Evolutionary conservation across 768 basidiomycete species (phyloP).

Genomic region (Phlegmacium glaucopus): DNA sequence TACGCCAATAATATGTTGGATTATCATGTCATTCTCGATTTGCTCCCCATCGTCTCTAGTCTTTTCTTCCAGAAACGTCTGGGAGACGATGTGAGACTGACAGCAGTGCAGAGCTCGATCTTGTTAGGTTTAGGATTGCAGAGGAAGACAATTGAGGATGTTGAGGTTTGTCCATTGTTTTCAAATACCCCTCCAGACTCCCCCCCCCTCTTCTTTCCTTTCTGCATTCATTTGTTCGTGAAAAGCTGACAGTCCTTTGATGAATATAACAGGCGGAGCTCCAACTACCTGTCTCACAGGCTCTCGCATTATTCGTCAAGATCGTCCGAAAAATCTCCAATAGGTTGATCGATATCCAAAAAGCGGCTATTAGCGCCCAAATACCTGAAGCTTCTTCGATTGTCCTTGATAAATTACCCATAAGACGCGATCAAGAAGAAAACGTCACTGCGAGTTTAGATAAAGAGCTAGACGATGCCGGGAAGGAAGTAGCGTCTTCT

Average conservation of each 20-base stretch:
- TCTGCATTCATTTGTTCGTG: not conserved
- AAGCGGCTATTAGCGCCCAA: conserved; percentile 66
- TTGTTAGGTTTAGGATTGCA: conserved; percentile 88
- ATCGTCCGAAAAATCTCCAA: conserved; percentile 82
- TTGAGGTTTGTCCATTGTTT: conserved; percentile 56
- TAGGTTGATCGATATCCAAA: conserved; percentile 72
- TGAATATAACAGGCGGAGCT: conserved; percentile 62
- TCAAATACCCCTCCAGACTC: not conserved
- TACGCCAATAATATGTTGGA: conserved; percentile 96
- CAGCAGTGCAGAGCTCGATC: conserved; percentile 90
- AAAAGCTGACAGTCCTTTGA: too few species aligned
- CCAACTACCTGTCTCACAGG: conserved; percentile 80
- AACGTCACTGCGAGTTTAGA: conserved; percentile 47
- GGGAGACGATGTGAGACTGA: conserved; percentile 58
- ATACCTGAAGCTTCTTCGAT: conserved; percentile 41
- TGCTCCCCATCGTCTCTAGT: conserved; percentile 77
- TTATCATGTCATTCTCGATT: conserved; percentile 93
- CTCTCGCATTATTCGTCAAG: conserved; percentile 89
- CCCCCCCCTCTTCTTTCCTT: not conserved
- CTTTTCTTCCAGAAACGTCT: conserved; percentile 81
- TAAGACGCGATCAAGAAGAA: conserved; percentile 11
- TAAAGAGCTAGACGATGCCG: conserved; percentile 76
- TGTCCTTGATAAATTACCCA: not conserved
- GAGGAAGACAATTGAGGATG: conserved; percentile 82
- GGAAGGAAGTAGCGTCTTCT: conserved; percentile 63